phyloP scores from a whole-genome alignment of 768 basidiomycete genomes.

The Cubamyces sp. region DNA sequence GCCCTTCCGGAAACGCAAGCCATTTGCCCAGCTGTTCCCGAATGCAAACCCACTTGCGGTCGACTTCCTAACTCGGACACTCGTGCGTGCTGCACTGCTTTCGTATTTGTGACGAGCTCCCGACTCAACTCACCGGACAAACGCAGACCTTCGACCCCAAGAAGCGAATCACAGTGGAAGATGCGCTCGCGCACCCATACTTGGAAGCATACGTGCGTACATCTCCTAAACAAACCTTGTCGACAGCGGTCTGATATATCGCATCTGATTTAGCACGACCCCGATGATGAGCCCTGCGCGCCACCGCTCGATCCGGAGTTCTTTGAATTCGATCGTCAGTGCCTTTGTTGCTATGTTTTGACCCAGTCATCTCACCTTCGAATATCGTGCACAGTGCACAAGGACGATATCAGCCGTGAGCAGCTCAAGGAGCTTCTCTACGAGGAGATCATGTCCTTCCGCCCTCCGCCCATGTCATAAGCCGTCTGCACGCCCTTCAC shows the following conservation, averaged over 20 bases:
- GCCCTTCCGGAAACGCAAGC: conserved; percentile 87
- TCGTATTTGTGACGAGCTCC: neutral
- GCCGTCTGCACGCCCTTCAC: neutral
- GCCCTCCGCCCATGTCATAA: conserved; percentile 58
- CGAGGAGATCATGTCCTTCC: conserved; percentile 93
- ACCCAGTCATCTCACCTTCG: neutral
- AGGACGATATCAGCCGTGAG: conserved; percentile 94
- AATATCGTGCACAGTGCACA: conserved; percentile 62
- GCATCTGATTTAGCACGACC: conserved; percentile 68
- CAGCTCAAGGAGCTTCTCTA: conserved; percentile 94
- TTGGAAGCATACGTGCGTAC: conserved; percentile 84
- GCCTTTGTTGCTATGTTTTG: neutral
- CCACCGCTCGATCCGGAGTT: conserved; percentile 95
- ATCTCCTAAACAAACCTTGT: neutral
- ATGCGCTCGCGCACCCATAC: conserved; percentile 94
- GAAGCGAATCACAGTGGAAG: conserved; percentile 93
- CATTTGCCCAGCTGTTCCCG: conserved; percentile 87
- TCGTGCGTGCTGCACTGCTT: conserved; percentile 47
- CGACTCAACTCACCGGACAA: neutral
- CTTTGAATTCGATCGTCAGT: conserved; percentile 94
- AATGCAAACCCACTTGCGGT: conserved; percentile 82
- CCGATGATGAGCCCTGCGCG: conserved; percentile 95
- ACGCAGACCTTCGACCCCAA: conserved; percentile 93
- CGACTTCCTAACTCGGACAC: conserved; percentile 80
- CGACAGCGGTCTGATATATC: conserved; percentile 18